Base-by-base conservation (phyloP, 108 stramenopile genomes). In the Pseudonitzschia multistriata region DNA sequence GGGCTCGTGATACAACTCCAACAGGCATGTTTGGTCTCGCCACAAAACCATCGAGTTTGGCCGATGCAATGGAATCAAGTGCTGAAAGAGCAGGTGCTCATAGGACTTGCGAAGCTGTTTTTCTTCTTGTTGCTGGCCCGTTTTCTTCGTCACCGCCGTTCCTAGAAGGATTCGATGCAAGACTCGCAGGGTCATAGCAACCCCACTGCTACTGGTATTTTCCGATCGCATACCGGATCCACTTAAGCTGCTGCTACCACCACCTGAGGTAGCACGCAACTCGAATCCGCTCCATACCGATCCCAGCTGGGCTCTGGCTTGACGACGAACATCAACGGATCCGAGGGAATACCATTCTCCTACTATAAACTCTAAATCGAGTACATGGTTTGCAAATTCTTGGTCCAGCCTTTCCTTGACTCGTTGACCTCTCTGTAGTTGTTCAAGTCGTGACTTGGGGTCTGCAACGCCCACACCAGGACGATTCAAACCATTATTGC, bases 21-120 rank as follows among this genome's bases (percentile, higher is more conserved):
- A 62, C 27, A 93, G 54, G 6, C 88, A 78, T 0, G 81, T 87
- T 74, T 93, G 92, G 74, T 93, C 92, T 62, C 92, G 66, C 92
- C 92, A 93, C 40, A 93, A 73, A 0, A 90, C 88, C 89, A 93
- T 85, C 27, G 88, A 82, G 67, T 78, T 81, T 13, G 92, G 87
- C 70, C 79, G 64, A 82, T 93, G 92, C 37, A 93, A 74, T 11
- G 92, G 92, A 39, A 93, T 66, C 49, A 93, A 63, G 25, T 85
- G 76, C 40, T 90, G 72, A 42, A 82, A 68, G 1, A 93, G 72
- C 11, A 93, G 66, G 39, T 79, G 70, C 63, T 86, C 79, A 42
- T 74, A 62, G 3, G 72, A 73, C 31, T 70, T 79, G 52, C 24
- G 62, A 0, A 36, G 35, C 33, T 31, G 13, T 13, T 10, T 53